phyloP scores from a whole-genome alignment of 1,139 yeast species.

The Insectozyma bohioensis region DNA sequence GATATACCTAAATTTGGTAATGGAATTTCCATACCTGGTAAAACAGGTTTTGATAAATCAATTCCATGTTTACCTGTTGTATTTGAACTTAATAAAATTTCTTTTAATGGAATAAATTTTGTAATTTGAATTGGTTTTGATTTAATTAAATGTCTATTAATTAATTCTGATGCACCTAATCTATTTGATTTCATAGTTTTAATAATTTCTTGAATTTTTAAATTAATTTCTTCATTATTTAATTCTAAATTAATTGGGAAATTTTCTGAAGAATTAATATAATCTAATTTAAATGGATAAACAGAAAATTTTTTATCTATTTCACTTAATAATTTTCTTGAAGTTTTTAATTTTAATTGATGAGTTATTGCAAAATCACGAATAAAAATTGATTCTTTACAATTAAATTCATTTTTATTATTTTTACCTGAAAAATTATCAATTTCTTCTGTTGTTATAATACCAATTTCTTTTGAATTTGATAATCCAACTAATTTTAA shows the following conservation, averaged over 20 bases:
- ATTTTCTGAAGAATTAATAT: slow-evolving; percentile 55
- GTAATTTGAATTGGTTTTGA: slow-evolving; percentile 73
- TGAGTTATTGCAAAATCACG: slow-evolving; percentile 84
- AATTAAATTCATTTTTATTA: slow-evolving; percentile 49
- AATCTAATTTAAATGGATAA: slow-evolving; percentile 83
- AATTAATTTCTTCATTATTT: slow-evolving; percentile 32
- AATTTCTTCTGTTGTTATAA: slow-evolving; percentile 63
- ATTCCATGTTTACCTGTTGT: slow-evolving; percentile 65
- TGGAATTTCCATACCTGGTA: slow-evolving; percentile 74
- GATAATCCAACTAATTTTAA: slow-evolving; percentile 73
- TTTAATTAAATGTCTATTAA: slow-evolving; percentile 77
- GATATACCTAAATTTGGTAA: slow-evolving; percentile 70
- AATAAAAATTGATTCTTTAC: slow-evolving; percentile 71
- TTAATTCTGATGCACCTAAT: slow-evolving; percentile 79
- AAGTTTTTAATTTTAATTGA: slow-evolving; percentile 70
- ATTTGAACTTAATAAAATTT: slow-evolving; percentile 58
- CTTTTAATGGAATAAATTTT: slow-evolving; percentile 67
- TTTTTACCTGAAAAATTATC: slow-evolving; percentile 66
- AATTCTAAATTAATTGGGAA: slow-evolving; percentile 52
- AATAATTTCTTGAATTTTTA: slow-evolving; percentile 42
- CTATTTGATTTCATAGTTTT: slow-evolving; percentile 58
- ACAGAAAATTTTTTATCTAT: slow-evolving; percentile 79
- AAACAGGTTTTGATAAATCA: slow-evolving; percentile 63
- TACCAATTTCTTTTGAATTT: slow-evolving; percentile 55
- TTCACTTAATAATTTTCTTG: slow-evolving; percentile 68